A percentile compares a stretch with the other conserved stretches of the same genome.
Evolutionary conservation across 106 monocot species (phyloP).

Genomic region (Vanilla planifolia): DNA sequence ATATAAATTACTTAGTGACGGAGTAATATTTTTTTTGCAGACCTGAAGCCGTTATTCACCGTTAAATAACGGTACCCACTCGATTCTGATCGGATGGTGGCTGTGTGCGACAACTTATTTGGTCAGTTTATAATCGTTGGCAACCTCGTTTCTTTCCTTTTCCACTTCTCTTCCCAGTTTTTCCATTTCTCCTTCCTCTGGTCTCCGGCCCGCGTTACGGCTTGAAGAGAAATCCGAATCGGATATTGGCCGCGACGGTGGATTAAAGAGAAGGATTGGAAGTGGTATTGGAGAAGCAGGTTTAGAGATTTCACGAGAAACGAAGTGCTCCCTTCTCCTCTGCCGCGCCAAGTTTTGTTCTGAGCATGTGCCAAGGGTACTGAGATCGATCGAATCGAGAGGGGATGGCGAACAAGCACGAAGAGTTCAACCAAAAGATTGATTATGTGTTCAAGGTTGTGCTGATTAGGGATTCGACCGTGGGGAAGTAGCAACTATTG

Average conservation of each 20-base stretch:
- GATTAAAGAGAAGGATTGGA: background rate
- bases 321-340: slow-evolving; percentile 1
- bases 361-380: background rate
- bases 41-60: no score
- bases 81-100: no score
- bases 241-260: background rate
- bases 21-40: no score
- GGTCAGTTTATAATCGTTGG: no score
- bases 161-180: background rate
- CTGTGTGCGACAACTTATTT: no score
- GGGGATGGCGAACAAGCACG: slow-evolving; percentile 19
- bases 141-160: background rate
- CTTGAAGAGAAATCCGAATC: background rate
- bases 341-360: background rate
- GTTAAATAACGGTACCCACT: no score
- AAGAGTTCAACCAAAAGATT: slow-evolving; percentile 19
- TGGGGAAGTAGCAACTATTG: slow-evolving; percentile 24
- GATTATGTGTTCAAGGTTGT: slow-evolving; percentile 30
- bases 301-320: slow-evolving; percentile 1
- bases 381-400: slow-evolving; percentile 3
- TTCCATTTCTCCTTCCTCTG: background rate
- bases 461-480: slow-evolving; percentile 22
- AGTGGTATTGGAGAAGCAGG: background rate
- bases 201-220: background rate
- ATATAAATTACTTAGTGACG: no score